phyloP scores from a whole-genome alignment of 2,329 filamentous ascomycete species.

The Chaetomium sp. region DNA sequence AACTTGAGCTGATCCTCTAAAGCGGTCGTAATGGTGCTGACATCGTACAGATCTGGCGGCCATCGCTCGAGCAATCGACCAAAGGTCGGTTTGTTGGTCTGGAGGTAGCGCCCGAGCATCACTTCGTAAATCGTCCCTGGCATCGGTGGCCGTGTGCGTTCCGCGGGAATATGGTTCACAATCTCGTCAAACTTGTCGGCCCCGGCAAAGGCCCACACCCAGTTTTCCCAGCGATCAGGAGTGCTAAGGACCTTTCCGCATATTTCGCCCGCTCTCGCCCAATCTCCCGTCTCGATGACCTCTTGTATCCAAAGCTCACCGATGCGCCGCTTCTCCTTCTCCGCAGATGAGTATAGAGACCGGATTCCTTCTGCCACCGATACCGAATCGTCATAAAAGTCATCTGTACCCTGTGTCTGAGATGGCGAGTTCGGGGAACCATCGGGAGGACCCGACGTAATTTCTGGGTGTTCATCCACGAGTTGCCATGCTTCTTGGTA shows the following conservation, averaged over 20 bases:
- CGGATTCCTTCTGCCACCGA: constrained; percentile 55
- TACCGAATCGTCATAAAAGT: constrained; percentile 70
- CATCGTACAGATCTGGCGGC: constrained; percentile 78
- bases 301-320: constrained; percentile 92
- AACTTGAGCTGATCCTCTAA: constrained; percentile 78
- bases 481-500: constrained; percentile 87
- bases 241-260: constrained; percentile 78
- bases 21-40: constrained; percentile 65
- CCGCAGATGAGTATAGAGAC: constrained; percentile 57
- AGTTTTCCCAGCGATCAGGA: constrained; percentile 84
- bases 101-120: constrained; percentile 81
- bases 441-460: constrained; percentile 41
- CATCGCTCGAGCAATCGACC: constrained; percentile 74
- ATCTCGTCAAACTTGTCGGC: constrained; percentile 87
- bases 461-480: constrained; percentile 79
- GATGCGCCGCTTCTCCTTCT: constrained; percentile 83
- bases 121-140: constrained; percentile 81
- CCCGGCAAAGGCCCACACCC: constrained; percentile 87
- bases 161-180: constrained; percentile 70
- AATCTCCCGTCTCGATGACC: constrained; percentile 66
- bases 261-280: constrained; percentile 69
- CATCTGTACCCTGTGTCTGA: constrained; percentile 36
- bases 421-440: constrained; percentile 33
- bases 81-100: constrained; percentile 67
- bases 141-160: constrained; percentile 70